A percentile compares a stretch with the other conserved stretches of the same genome.
phyloP scores from a whole-genome alignment of 2,329 filamentous ascomycete genomes.

The Penicillium sp. region DNA sequence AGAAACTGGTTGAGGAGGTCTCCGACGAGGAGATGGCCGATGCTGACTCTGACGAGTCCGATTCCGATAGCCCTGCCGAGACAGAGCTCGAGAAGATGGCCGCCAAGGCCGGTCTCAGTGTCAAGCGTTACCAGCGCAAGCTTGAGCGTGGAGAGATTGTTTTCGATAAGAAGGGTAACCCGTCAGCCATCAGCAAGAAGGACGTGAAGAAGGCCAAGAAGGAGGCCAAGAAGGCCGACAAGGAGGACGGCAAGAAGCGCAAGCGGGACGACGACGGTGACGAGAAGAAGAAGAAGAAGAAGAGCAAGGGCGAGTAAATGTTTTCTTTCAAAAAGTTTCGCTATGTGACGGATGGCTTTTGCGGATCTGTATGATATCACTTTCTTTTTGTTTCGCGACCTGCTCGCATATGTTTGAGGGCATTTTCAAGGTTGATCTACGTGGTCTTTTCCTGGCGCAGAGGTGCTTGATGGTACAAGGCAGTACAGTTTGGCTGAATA shows the following conservation, averaged over 20 bases:
- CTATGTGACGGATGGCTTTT: slow-evolving; percentile 28
- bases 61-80: slow-evolving; percentile 33
- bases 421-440: slow-evolving; percentile 28
- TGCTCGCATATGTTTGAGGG: slow-evolving; percentile 26
- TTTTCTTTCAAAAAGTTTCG: slow-evolving; percentile 42
- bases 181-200: slow-evolving; percentile 70
- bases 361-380: slow-evolving; percentile 47
- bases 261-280: slow-evolving; percentile 62
- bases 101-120: slow-evolving; percentile 65
- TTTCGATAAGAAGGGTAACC: slow-evolving; percentile 63
- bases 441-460: slow-evolving; percentile 28
- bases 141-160: slow-evolving; percentile 72
- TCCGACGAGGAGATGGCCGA: slow-evolving; percentile 46
- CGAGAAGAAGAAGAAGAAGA: slow-evolving; percentile 46
- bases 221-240: slow-evolving; percentile 56
- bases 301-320: slow-evolving; percentile 60
- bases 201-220: slow-evolving; percentile 71
- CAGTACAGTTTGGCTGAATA: slow-evolving; percentile 30
- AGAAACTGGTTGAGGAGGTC: slow-evolving; percentile 49
- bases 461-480: slow-evolving; percentile 34
- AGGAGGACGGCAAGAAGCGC: slow-evolving; percentile 68
- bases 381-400: slow-evolving; percentile 26
- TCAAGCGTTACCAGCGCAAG: slow-evolving; percentile 76
- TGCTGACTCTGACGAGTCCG: slow-evolving; percentile 28
- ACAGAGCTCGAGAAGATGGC: slow-evolving; percentile 58